Base-by-base conservation (phyloP, 1,284 basidiomycete species). In the Sutorius eximius region DNA sequence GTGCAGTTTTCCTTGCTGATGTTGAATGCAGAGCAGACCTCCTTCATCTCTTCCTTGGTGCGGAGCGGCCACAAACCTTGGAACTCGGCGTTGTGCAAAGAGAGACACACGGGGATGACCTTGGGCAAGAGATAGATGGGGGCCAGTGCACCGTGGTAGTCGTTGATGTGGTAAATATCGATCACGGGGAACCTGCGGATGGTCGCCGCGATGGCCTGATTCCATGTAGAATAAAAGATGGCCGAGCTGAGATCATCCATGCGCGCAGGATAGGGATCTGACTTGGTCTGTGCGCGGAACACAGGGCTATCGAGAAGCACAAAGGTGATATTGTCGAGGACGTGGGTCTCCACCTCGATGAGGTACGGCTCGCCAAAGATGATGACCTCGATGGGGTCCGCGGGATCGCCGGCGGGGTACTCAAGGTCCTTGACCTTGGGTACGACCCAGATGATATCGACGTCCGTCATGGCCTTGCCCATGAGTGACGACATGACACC, bases 181-280 rank as follows among this genome's bases (percentile, higher is more conserved):
- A 95, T 85, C 63, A 87, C 85, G 2, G 92, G 90, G 77, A 79
- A 81, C 58, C 92, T 84, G 58, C 91, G 86, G 60, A 95, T 86
- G 16, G 92, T 89, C 52, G 92, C 88, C 32, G 93, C 92, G 60
- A 96, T 93, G 52, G 93, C 92, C 73, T 96, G 93, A 67, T 96
- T 96, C 93, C 93, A 96, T 22, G 93, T 95, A 51, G 93, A 95
- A 74, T 96, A 95, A 80, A 95, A 96, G 70, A 95, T 95, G 34
- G 93, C 93, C 16, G 93, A 95, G 64, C 89, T 91, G 55, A 96
- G 80, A 70, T 96, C 93, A 71, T 96, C 93, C 93, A 96, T 96
- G 64, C 93, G 91, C 65, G 92, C 89, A 32, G 93, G 93, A 72
- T 96, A 95, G 8, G 93, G 93, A 68, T 95, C 93, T 0, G 93